Percentiles rank a stretch among this genome's conserved stretches.
These are phyloP conservation scores for Moringa oleifera DNA, from an alignment of 345 rosid species.

Conservation along the genomic window DNA sequence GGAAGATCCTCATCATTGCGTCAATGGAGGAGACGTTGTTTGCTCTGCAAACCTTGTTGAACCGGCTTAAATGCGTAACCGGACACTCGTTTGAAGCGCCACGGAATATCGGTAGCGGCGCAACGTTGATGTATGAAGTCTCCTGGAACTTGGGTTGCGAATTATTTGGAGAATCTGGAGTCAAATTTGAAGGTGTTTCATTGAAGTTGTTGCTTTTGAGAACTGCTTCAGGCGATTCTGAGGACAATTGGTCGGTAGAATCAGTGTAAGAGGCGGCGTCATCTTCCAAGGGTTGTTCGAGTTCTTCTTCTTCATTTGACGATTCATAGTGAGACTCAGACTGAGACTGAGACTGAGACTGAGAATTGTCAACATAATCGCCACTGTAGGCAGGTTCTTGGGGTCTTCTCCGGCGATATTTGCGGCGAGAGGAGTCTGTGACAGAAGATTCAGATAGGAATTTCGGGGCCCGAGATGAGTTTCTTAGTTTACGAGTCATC, in stretches of 20 bases:
- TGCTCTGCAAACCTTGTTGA: slow-evolving; percentile 35
- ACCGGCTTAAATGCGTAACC: slow-evolving; percentile 29
- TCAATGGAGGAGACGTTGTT: slow-evolving; percentile 23
- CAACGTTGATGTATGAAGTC: slow-evolving; percentile 22
- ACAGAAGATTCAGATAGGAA: not conserved
- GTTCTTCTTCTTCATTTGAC: slow-evolving; percentile 1
- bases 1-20: slow-evolving; percentile 31
- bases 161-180: not conserved
- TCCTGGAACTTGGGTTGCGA: not conserved
- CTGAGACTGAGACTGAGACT: not conserved
- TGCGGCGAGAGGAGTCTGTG: not conserved
- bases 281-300: not conserved
- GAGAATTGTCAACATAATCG: not conserved
- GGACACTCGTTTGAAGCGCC: slow-evolving; percentile 26
- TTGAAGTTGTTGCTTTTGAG: not conserved
- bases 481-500: not conserved
- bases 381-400: not conserved
- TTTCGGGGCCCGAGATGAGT: not conserved
- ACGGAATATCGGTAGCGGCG: slow-evolving; percentile 31
- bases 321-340: not conserved
- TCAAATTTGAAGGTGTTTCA: not conserved
- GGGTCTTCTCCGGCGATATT: slow-evolving; percentile 4
- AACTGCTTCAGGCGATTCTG: not conserved
- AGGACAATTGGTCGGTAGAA: not conserved
- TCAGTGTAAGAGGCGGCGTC: not conserved